Evolutionary conservation across 257 asterid genomes (phyloP), one percentile per base, ranked within the genome.

Genomic region (Rhazya stricta): DNA sequence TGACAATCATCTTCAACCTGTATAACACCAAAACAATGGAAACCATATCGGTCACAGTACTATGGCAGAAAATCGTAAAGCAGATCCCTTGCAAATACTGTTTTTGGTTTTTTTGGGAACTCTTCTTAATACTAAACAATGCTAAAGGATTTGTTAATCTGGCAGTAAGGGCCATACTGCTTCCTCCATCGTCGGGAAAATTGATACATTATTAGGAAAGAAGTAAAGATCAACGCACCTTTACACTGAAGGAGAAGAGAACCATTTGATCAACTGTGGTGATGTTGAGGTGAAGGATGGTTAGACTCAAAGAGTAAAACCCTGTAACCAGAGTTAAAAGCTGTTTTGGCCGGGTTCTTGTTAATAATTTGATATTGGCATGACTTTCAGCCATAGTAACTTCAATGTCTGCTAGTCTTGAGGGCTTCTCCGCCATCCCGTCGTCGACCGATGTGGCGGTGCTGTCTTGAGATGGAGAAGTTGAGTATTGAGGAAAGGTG

Each of bases 1-100:
- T 75, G 84, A 77, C 96, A 86, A 37, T 84, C 91, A 30, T 89
- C 96, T 39, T 89, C 93, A 53, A 89, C 90, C 97, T 91, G 80
- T 74, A 51, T 27, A 46, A 65, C 9, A 25, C 19, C 42, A 50
- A 48, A 42, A 51, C n/a, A 42, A 19, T 7, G 12, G 18, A 60
- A 65, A 62, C 23, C 43, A 65, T 21, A 19, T 66, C 70, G 37
- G 46, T 13, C 1, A 19, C 46, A 18, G 29, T 65, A 32, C n/a
- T n/a, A 51, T 25, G 19, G 36, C 18, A 3, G 36, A 57, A 57
- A 56, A 57, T 57, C n/a, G n/a, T n/a, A n/a, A n/a, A n/a, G n/a
- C 63, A 57, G 21, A 5, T 16, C 32, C 5, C 18, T 10, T 34
- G 25, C n/a, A 57, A 34, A 57, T 57, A 3, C 23, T n/a, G 36